phyloP scores from a whole-genome alignment of 1,284 basidiomycete species.

The Cerrena zonata region DNA sequence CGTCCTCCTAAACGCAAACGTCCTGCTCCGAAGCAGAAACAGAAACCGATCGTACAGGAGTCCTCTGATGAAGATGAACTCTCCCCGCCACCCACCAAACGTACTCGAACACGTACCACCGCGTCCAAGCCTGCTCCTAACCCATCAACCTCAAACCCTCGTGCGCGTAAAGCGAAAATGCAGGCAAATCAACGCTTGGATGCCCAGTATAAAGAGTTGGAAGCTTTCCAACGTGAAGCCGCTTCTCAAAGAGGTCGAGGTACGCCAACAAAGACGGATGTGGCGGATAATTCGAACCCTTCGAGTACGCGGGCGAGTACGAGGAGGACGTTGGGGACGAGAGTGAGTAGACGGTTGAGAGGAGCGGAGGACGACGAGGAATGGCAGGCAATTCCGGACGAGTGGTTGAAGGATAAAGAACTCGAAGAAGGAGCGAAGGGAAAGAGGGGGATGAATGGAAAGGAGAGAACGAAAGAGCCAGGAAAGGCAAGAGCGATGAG shows the following conservation, averaged over 20 bases:
- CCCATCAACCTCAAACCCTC: constrained; percentile 26
- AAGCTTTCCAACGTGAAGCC: constrained; percentile 51
- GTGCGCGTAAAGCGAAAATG: constrained; percentile 59
- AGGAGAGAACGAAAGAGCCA: constrained; percentile 1
- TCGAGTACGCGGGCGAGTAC: constrained; percentile 62
- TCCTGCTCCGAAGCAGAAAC: constrained; percentile 14
- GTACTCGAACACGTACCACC: constrained; percentile 16
- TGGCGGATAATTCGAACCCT: constrained; percentile 20
- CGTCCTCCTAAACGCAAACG: constrained; percentile 54
- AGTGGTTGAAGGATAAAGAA: constrained; percentile 55
- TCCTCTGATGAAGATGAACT: constrained; percentile 13
- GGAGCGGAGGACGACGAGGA: constrained; percentile 53
- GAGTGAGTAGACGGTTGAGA: constrained; percentile 53
- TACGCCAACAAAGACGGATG: constrained; percentile 3
- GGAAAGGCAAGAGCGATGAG: not conserved
- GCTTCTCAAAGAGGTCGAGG: constrained; percentile 13
- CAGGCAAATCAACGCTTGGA: constrained; percentile 64
- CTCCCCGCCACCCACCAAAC: constrained; percentile 18
- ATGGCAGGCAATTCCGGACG: constrained; percentile 74
- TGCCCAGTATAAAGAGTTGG: constrained; percentile 62
- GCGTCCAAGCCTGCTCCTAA: constrained; percentile 16
- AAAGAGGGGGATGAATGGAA: not conserved
- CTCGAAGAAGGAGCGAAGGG: constrained; percentile 9
- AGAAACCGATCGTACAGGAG: constrained; percentile 21
- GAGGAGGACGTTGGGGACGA: constrained; percentile 24